A percentile compares a stretch with the other conserved stretches of the same genome.
Conservation (phyloP, 2,329 filamentous ascomycete species). For the Corinectria fuckeliana region DNA sequence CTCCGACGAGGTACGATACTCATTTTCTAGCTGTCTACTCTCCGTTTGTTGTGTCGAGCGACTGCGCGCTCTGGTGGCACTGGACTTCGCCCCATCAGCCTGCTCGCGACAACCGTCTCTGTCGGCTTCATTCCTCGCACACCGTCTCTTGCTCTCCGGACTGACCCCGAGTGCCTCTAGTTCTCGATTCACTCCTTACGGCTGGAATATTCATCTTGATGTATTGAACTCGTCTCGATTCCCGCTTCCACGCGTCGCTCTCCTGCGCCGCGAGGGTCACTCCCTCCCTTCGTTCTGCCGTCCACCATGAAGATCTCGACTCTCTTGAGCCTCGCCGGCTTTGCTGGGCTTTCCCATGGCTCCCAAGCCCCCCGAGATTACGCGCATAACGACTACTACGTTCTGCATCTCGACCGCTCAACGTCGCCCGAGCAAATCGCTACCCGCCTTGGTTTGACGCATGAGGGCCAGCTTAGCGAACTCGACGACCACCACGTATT, state of each 20-base stretch:
- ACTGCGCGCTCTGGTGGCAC: not conserved
- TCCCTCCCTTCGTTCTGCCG: conserved; percentile 9
- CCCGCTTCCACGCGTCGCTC: conserved; percentile 20
- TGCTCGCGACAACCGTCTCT: conserved; percentile 25
- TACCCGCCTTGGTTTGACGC: conserved; percentile 72
- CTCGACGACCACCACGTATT: conserved; percentile 87
- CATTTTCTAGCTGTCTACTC: not conserved
- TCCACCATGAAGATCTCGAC: conserved; percentile 58
- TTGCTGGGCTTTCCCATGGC: conserved; percentile 56
- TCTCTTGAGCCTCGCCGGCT: conserved; percentile 60
- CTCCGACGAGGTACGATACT: conserved; percentile 25
- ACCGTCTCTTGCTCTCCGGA: not conserved
- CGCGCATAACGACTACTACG: conserved; percentile 88
- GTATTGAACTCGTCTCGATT: conserved; percentile 28
- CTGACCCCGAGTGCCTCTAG: conserved; percentile 16
- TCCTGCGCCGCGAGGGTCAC: conserved; percentile 26
- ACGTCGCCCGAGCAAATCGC: conserved; percentile 74
- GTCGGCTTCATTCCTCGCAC: conserved; percentile 1
- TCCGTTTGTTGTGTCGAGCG: not conserved
- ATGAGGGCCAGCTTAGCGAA: conserved; percentile 82
- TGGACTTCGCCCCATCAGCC: not conserved
- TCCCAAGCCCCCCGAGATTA: conserved; percentile 71
- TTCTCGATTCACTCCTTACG: conserved; percentile 15
- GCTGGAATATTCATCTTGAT: conserved; percentile 28
- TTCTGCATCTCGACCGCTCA: conserved; percentile 77